Base-by-base conservation (phyloP, 495 filamentous ascomycete genomes). In the Hypoxylon trugodes region DNA sequence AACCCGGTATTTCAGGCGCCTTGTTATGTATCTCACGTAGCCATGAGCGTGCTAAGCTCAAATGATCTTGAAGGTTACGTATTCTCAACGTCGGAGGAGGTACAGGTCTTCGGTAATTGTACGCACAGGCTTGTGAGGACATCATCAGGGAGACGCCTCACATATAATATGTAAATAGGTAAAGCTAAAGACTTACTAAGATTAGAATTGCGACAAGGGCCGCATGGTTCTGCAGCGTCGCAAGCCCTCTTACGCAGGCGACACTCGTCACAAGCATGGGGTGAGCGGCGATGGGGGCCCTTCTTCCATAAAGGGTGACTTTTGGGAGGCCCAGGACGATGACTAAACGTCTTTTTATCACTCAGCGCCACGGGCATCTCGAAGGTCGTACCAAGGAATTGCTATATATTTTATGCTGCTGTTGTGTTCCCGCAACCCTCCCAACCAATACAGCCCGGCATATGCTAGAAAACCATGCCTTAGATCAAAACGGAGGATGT, bases 31-130 rank as follows among this genome's bases (percentile, higher is more conserved):
- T 30, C 15, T 35, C 46, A 9, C 13, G 12, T 35, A 50, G 15
- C 46, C 46, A 50, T 10, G 46, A 50, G 21, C 46, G 46, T n/a
- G 46, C 46, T 22, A 50, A n/a, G 15, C 46, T 26, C n/a, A 50
- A 30, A 24, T 50, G 46, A 9, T 50, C 28, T 18, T 50, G 46
- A 16, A 50, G 28, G 25, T 50, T 35, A 7, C 46, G 46, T 33
- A 50, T 50, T 16, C 46, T 50, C 30, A 13, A 36, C 10, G 46
- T 50, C 6, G 46, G 46, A 19, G 46, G 9, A 2, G 46, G 28
- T 16, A 50, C 7, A 21, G 46, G 46, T 12, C 46, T 35, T 36
- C 46, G 26, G 13, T 35, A 50, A 3, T 50, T 26, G 15, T 50
- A 50, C 12, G 46, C 36, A 15, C 46, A 50, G 46, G 10, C 46